Evolutionary conservation across 257 asterid genomes (phyloP).

Genomic region (Plantago ovata): DNA sequence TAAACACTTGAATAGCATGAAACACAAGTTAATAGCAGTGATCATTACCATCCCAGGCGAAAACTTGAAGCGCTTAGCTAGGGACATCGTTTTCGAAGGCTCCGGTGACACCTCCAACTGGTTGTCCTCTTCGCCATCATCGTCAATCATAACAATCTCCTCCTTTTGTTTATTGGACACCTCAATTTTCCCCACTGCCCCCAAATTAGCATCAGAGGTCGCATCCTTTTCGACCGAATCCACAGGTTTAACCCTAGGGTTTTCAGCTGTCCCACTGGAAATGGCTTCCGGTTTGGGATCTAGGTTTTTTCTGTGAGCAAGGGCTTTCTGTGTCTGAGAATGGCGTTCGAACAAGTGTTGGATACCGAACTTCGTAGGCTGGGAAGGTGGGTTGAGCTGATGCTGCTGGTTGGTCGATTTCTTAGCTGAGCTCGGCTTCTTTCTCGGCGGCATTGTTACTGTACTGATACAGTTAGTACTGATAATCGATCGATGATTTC

Average conservation of each 20-base stretch:
- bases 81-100: slow-evolving; percentile 40
- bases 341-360: slow-evolving; percentile 93
- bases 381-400: slow-evolving; percentile 44
- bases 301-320: slow-evolving; percentile 25
- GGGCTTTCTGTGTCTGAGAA: slow-evolving; percentile 50
- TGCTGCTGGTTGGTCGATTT: slow-evolving; percentile 44
- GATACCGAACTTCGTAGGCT: slow-evolving; percentile 82
- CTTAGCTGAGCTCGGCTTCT: slow-evolving; percentile 56
- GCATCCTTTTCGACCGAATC: slow-evolving; percentile 1
- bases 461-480: too few relatives aligned
- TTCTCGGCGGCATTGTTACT: slow-evolving; percentile 70
- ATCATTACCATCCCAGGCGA: slow-evolving; percentile 91
- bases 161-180: slow-evolving; percentile 18
- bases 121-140: slow-evolving; percentile 33
- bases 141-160: slow-evolving; percentile 29
- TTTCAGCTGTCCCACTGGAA: too few relatives aligned
- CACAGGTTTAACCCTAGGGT: slow-evolving; percentile 21
- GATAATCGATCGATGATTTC: too few relatives aligned
- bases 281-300: slow-evolving; percentile 11
- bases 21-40: neutral
- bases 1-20: neutral
- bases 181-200: slow-evolving; percentile 26
- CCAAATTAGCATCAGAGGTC: slow-evolving; percentile 18
- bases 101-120: slow-evolving; percentile 74
- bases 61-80: slow-evolving; percentile 75